Evolutionary conservation across 2,329 filamentous ascomycete species (phyloP), one percentile per base, ranked within the genome.

Genomic region (Lecanosticta acicola): DNA sequence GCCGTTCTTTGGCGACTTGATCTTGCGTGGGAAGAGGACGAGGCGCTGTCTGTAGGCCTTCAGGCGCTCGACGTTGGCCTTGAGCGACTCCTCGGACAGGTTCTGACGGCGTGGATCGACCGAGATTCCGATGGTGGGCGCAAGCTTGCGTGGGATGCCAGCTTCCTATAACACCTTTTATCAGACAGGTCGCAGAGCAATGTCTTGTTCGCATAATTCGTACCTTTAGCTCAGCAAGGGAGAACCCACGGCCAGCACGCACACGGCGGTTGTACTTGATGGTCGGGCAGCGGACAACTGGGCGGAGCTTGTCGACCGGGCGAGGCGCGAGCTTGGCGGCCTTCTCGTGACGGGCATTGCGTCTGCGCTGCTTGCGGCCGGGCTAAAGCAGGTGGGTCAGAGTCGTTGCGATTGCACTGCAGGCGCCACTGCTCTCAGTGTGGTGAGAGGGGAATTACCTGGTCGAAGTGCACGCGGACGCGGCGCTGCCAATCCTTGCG

Each of bases 401-500:
- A 59, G 51, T 35, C 46, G 45, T 37, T 21, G 21, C 45, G 46
- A 64, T 49, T 59, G 54, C 54, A 60, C 56, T 62, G 64, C 70
- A 72, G 72, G 73, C 72, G 72, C 72, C 71, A 69, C 71, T 69
- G 64, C 71, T 73, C 72, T 75, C 71, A 73, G 54, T 46, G 53
- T 51, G 50, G 48, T 66, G 69, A 73, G 66, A 71, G 71, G 75
- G 74, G 71, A 74, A 68, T 77, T 91, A 94, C 91, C 89, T 97
- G 93, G 81, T 98, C 89, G 80, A 98, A 98, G 83, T 98, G 93
- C 76, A 87, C 87, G 78, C 89, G 87, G 71, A 98, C 93, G 78
- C 90, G 87, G 79, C 89, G 87, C 78, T 97, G 90, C 93, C 93
- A 98, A 82, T 98, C 90, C 88, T 95, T 96, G 79, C 88, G 90